phyloP scores from a whole-genome alignment of 2,329 filamentous ascomycete genomes.

The Calonectria multiphialidica region DNA sequence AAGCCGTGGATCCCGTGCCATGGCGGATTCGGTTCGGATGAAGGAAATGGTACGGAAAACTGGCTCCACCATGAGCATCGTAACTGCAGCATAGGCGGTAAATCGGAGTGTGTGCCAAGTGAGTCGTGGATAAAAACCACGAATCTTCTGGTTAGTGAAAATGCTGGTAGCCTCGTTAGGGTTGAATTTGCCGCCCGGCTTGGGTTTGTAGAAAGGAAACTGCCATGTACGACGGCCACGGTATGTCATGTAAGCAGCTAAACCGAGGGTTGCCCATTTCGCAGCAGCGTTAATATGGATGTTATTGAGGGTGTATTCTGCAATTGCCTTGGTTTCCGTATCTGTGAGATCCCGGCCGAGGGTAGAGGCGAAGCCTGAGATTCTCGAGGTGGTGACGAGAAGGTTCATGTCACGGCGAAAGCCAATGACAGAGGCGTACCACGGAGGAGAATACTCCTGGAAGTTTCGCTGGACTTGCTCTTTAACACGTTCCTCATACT shows the following conservation, averaged over 20 bases:
- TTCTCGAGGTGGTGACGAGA: constrained; percentile 42
- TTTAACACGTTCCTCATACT: constrained; percentile 46
- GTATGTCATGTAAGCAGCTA: constrained; percentile 44
- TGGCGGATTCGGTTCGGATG: constrained; percentile 36
- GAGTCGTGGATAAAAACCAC: constrained; percentile 37
- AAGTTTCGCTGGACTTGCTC: constrained; percentile 49
- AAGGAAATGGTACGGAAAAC: constrained; percentile 40
- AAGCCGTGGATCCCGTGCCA: constrained; percentile 37
- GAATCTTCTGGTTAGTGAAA: constrained; percentile 42
- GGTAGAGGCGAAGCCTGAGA: constrained; percentile 45
- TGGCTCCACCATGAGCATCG: constrained; percentile 43
- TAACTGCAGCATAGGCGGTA: constrained; percentile 41
- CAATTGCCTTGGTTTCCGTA: constrained; percentile 51
- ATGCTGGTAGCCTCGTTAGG: constrained; percentile 43
- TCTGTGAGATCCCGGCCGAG: constrained; percentile 49
- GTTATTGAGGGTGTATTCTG: constrained; percentile 48
- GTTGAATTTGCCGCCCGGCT: constrained; percentile 41
- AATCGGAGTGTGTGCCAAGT: constrained; percentile 43
- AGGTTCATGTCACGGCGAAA: constrained; percentile 44
- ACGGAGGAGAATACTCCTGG: constrained; percentile 47
- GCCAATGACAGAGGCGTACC: constrained; percentile 48
- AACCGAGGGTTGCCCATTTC: constrained; percentile 41
- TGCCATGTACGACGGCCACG: constrained; percentile 44
- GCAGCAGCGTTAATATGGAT: constrained; percentile 48
- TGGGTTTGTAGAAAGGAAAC: constrained; percentile 46